phyloP scores from a whole-genome alignment of 2,329 filamentous ascomycete genomes.

The Colletotrichum kahawae region DNA sequence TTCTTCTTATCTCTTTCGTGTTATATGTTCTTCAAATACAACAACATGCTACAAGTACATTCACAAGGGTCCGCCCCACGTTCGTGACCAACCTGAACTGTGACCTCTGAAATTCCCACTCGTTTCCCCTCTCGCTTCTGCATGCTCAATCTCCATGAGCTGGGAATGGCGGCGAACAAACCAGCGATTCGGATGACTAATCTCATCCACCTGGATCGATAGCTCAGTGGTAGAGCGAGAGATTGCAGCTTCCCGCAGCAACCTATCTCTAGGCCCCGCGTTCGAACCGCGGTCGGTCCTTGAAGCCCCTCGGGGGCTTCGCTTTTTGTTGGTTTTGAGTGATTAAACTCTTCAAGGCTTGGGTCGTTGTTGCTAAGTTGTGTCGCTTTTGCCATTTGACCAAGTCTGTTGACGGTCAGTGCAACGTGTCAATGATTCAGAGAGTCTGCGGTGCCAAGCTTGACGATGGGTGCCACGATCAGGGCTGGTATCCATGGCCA shows the following conservation, averaged over 20 bases:
- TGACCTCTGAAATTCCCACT: neutral
- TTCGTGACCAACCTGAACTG: neutral
- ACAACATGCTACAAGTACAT: neutral
- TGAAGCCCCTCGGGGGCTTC: accelerated
- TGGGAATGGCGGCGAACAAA: neutral
- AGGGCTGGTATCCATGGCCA: neutral
- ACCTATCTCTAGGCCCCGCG: slow-evolving; percentile 21
- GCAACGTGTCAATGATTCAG: neutral
- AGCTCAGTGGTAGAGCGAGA: slow-evolving; percentile 24
- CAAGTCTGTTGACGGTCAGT: neutral
- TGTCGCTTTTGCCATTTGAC: neutral
- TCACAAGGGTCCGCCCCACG: slow-evolving; percentile 1
- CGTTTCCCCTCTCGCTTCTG: neutral
- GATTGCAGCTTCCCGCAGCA: slow-evolving; percentile 13
- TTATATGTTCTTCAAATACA: neutral
- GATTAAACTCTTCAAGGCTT: neutral
- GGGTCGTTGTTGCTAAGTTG: neutral
- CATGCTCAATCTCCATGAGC: neutral
- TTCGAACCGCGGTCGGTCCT: slow-evolving; percentile 22
- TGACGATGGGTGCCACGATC: neutral
- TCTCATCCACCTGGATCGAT: slow-evolving; percentile 4
- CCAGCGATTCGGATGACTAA: slow-evolving; percentile 10
- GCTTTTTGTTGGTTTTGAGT: neutral
- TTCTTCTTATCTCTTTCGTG: neutral
- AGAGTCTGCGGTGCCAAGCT: neutral